Percentiles rank a stretch among this genome's conserved stretches.
phyloP scores from a whole-genome alignment of 805 yeast genomes.

The Ogataea neopini region DNA sequence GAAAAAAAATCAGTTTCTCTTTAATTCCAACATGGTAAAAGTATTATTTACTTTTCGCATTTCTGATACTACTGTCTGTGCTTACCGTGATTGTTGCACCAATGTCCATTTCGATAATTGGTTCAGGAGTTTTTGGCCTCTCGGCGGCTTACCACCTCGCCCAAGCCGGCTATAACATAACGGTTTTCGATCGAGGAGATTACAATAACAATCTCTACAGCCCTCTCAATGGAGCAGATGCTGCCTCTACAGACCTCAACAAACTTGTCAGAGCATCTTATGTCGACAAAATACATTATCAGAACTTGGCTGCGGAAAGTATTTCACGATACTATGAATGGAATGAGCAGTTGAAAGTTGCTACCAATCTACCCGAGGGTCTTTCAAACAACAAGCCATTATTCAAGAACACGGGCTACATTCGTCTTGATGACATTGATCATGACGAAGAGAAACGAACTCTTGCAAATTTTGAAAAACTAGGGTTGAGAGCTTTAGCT shows the following conservation, averaged over 20 bases:
- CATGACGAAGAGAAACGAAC: conserved; percentile 23
- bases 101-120: conserved; percentile 40
- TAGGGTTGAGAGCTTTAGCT: conserved; percentile 29
- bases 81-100: too few species aligned
- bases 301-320: conserved; percentile 23
- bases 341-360: conserved; percentile 15
- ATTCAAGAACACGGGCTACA: conserved; percentile 17
- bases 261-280: conserved; percentile 37
- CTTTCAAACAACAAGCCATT: conserved; percentile 13
- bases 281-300: conserved; percentile 34
- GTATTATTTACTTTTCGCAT: too few species aligned
- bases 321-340: conserved; percentile 13
- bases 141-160: conserved; percentile 45
- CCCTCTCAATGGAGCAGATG: conserved; percentile 36
- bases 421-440: conserved; percentile 28
- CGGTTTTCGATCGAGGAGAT: conserved; percentile 37
- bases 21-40: too few species aligned
- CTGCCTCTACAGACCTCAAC: conserved; percentile 39
- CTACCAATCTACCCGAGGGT: conserved; percentile 16
- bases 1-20: too few species aligned
- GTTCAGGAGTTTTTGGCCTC: conserved; percentile 53
- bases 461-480: conserved; percentile 21
- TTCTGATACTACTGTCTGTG: too few species aligned
- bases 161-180: conserved; percentile 34
- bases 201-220: conserved; percentile 25